phyloP scores from a whole-genome alignment of 2,329 filamentous ascomycete genomes.

The Apiospora sp. region DNA sequence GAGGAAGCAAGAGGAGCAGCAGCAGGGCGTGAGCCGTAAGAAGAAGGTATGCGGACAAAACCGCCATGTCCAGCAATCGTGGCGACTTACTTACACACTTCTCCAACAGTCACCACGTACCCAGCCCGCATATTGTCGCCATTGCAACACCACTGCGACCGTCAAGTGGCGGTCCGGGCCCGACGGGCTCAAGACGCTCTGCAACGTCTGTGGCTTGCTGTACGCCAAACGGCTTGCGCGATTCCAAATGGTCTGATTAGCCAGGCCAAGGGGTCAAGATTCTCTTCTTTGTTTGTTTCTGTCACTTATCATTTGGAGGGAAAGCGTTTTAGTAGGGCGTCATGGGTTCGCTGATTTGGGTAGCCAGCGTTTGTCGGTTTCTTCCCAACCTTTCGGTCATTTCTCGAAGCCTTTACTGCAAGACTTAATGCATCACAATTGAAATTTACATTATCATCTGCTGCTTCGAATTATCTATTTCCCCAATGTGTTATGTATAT shows the following conservation, averaged over 20 bases:
- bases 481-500: too few species aligned
- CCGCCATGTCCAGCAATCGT: background rate
- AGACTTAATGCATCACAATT: too few species aligned
- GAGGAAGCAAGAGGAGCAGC: background rate
- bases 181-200: background rate
- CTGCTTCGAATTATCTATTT: too few species aligned
- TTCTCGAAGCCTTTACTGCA: too few species aligned
- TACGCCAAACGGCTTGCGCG: slow-evolving; percentile 16
- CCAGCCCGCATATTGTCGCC: background rate
- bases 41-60: background rate
- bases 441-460: too few species aligned
- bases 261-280: too few species aligned
- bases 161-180: slow-evolving; percentile 16
- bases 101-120: background rate
- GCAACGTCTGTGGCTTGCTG: slow-evolving; percentile 21
- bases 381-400: too few species aligned
- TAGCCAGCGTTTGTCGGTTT: background rate
- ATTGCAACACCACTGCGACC: slow-evolving; percentile 5
- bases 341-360: background rate
- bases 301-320: too few species aligned
- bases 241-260: background rate
- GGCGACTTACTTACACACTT: background rate
- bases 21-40: background rate
- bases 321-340: background rate
- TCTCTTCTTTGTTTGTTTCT: too few species aligned